Base-by-base conservation (phyloP, 257 asterid genomes). In the Asclepias syriaca region DNA sequence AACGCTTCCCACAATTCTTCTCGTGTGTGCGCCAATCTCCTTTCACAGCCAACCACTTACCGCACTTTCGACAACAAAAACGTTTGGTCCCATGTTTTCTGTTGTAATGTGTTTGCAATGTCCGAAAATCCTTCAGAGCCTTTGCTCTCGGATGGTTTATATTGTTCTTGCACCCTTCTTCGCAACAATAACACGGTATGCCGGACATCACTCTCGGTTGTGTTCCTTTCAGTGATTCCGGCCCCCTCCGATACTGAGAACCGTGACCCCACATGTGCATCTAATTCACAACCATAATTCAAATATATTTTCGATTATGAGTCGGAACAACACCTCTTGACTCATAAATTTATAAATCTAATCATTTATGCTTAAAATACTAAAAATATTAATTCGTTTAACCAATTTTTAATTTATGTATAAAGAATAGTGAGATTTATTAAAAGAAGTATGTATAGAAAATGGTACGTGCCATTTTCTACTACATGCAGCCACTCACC, bases 261-360 rank as follows among this genome's bases (percentile, higher is more conserved):
- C 96, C 96, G 8, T 90, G 95, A 0, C 96, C 95, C 95, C 95
- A 90, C 95, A 90, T 82, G 29, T 90, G 96, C 95, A 90, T 90
- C 95, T 90, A 48, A 48, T 48, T 57, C 13, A 40, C n/a, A 24
- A 24, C 27, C 27, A 24, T 24, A 24, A 24, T 24, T 24, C 27
- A 24, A 24, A 24, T 24, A 24, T 24, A 24, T 24, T n/a, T n/a
- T n/a, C n/a, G n/a, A n/a, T n/a, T n/a, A n/a, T n/a, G n/a, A n/a
- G n/a, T 24, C 27, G 0, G 0, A 24, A 24, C 27, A 24, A 24
- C 0, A 24, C 27, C 27, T 24, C 27, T 24, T 24, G 27, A 24
- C 27, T 24, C 27, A 24, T 24, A 24, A 24, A 32, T 32, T 32
- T 34, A 34, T 4, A 34, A 34, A 2, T 34, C 39, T 4, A 34